Evolutionary conservation across 2,329 filamentous ascomycete genomes (phyloP).

Genomic region (Cryphonectria naterciae): DNA sequence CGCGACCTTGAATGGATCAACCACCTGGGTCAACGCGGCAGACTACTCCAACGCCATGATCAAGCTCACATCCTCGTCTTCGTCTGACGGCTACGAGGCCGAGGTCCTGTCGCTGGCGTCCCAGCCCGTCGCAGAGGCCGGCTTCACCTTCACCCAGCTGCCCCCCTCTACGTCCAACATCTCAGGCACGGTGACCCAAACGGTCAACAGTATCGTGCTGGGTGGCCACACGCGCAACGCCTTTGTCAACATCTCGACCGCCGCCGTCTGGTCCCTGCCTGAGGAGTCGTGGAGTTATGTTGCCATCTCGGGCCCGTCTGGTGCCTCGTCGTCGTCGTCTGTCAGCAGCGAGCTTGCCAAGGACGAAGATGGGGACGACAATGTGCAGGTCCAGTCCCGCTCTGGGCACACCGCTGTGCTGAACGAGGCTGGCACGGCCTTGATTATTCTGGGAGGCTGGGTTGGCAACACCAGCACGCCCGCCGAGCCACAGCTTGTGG

Average conservation of each 20-base stretch:
- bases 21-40: conserved; percentile 68
- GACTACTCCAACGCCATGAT: conserved; percentile 83
- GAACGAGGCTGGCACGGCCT: conserved; percentile 74
- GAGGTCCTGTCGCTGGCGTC: conserved; percentile 52
- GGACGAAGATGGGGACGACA: conserved; percentile 36
- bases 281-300: conserved; percentile 87
- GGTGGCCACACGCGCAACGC: conserved; percentile 83
- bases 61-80: conserved; percentile 55
- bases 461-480: conserved; percentile 78
- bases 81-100: conserved; percentile 41
- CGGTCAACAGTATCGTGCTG: conserved; percentile 78
- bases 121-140: conserved; percentile 78
- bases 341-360: conserved; percentile 59
- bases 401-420: conserved; percentile 89
- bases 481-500: conserved; percentile 78
- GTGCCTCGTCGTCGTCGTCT: conserved; percentile 27
- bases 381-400: conserved; percentile 68
- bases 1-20: conserved; percentile 42
- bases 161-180: conserved; percentile 70
- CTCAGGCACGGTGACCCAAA: conserved; percentile 68
- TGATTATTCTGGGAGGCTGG: conserved; percentile 89
- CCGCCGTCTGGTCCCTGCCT: conserved; percentile 84
- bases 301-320: conserved; percentile 55
- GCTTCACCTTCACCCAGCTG: conserved; percentile 80
- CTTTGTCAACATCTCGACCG: conserved; percentile 93